These are phyloP conservation scores for Beauveria sp. DNA, from an alignment of 2,329 filamentous ascomycete genomes.

Conservation along the genomic window DNA sequence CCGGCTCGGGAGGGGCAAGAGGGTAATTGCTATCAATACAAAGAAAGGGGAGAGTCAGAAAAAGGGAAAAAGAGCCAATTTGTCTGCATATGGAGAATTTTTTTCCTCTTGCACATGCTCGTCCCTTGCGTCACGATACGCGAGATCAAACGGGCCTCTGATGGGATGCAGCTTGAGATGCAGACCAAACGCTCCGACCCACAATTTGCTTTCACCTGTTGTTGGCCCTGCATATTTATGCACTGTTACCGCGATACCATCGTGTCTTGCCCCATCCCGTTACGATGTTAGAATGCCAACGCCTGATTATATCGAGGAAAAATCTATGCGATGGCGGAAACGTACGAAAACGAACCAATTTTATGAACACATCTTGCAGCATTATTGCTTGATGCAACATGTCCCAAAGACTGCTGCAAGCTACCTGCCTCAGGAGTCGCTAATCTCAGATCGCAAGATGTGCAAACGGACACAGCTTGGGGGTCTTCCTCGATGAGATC, in stretches of 20 bases:
- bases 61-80: not conserved
- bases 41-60: not conserved
- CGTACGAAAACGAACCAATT: too few relatives aligned
- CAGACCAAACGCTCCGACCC: not conserved
- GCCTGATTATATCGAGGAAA: too few relatives aligned
- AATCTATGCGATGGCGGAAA: too few relatives aligned
- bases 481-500: slow-evolving; percentile 29
- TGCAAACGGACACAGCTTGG: slow-evolving; percentile 19
- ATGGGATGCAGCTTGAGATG: not conserved
- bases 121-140: not conserved
- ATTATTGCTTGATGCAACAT: too few relatives aligned
- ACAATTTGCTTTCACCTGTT: not conserved
- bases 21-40: not conserved
- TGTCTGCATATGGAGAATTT: not conserved
- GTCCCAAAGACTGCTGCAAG: too few relatives aligned
- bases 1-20: not conserved
- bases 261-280: too few relatives aligned
- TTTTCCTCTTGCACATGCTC: not conserved
- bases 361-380: too few relatives aligned
- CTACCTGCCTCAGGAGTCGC: too few relatives aligned
- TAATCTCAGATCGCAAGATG: too few relatives aligned
- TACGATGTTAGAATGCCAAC: too few relatives aligned
- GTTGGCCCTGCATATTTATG: not conserved
- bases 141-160: not conserved
- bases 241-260: too few relatives aligned